Evolutionary conservation across 2,329 filamentous ascomycete genomes (phyloP), one percentile per base, ranked within the genome.

Genomic region (Phialophora macrospora): DNA sequence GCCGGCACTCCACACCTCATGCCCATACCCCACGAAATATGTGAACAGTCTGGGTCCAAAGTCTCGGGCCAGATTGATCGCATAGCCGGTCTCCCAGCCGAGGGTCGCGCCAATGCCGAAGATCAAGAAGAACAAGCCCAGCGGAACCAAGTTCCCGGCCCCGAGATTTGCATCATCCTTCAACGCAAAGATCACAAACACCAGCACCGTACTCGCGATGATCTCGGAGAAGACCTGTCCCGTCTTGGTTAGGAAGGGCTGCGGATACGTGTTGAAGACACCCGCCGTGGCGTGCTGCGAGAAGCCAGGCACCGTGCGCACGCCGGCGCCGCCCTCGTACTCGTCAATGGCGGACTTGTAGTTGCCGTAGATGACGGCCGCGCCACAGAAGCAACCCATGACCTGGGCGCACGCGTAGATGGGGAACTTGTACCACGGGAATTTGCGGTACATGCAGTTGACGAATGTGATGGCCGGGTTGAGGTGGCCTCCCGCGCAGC

Each of bases 31-130:
- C 46, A 89, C 72, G 68, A 85, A 82, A 73, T 85, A 87, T 0
- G 84, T 83, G 72, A 89, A 84, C 49, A 89, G 74, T 24, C 88
- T 80, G 26, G 87, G 87, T 3, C 86, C 85, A 70, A 89, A 87
- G 69, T 90, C 88, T 77, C 88, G 83, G 56, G 86, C 87, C 30
- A 88, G 75, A 70, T 90, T 90, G 72, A 90, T 88, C 20, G 87
- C 87, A 75, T 88, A 90, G 41, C 88, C 87, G 2, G 87, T 90
- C 75, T 90, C 83, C 86, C 85, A 89, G 4, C 88, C 88, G 67
- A 88, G 88, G 72, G 85, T 87, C 34, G 85, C 85, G 24, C 87
- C 87, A 24, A 90, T 83, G n/a, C 86, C 87, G 72, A 89, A 89
- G 71, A 90, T 87, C 66, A 90, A 77, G 77, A 89, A 88, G 77